Conservation (phyloP, 306 rosid species). For the Cicer yamashitae region DNA sequence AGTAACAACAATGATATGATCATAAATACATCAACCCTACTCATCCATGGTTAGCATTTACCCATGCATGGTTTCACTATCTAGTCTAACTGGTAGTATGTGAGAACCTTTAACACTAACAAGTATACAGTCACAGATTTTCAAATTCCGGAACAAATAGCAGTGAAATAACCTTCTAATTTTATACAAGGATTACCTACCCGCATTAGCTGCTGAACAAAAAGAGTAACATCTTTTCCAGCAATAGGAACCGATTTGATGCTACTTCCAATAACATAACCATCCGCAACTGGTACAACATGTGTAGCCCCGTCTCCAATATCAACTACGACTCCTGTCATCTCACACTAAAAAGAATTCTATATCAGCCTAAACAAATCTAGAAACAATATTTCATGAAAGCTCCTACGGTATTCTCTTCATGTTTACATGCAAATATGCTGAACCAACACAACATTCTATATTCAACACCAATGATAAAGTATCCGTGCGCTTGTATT, state of each 20-base stretch:
- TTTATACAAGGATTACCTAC: conserved; percentile 53
- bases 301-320: conserved; percentile 95
- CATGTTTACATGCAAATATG: conserved; percentile 1
- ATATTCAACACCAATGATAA: conserved; percentile 12
- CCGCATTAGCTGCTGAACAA: conserved; percentile 98
- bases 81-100: conserved; percentile 1
- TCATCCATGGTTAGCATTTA: conserved; percentile 28
- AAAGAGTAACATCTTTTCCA: conserved; percentile 93
- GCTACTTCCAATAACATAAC: conserved; percentile 98
- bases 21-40: conserved; percentile 8
- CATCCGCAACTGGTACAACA: conserved; percentile 99
- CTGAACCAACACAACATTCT: conserved; percentile 31
- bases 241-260: conserved; percentile 91
- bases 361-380: conserved; percentile 55
- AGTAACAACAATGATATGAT: background rate
- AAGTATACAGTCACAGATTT: background rate
- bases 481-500: conserved; percentile 6
- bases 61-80: conserved; percentile 22
- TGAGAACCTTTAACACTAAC: conserved; percentile 21
- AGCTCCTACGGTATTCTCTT: conserved; percentile 11
- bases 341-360: conserved; percentile 86
- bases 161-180: conserved; percentile 19
- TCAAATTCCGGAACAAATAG: conserved; percentile 22
- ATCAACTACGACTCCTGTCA: conserved; percentile 99
- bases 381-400: conserved; percentile 10